phyloP scores from a whole-genome alignment of 2,329 filamentous ascomycete genomes.

The Scedosporium apiospermum region DNA sequence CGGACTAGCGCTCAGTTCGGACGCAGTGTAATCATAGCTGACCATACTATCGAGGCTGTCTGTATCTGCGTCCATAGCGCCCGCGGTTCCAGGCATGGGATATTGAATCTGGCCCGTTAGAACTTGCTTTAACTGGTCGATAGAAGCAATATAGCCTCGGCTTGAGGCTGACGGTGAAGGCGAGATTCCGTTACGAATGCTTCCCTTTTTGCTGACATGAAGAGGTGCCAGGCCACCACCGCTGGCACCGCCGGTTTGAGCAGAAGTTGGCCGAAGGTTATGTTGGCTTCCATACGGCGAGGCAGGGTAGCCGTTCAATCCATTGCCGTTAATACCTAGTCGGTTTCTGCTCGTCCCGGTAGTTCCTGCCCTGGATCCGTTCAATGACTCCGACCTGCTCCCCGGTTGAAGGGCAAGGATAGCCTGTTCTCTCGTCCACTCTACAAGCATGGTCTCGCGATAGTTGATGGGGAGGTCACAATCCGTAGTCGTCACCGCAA shows the following conservation, averaged over 20 bases:
- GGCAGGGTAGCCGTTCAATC: slow-evolving; percentile 24
- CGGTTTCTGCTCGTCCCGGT: slow-evolving; percentile 42
- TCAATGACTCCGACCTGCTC: slow-evolving; percentile 64
- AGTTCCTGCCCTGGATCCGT: slow-evolving; percentile 61
- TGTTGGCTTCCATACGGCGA: slow-evolving; percentile 37
- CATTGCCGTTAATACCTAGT: slow-evolving; percentile 47
- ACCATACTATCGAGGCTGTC: slow-evolving; percentile 59
- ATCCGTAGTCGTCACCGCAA: slow-evolving; percentile 23
- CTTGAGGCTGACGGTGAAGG: slow-evolving; percentile 32
- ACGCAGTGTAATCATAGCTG: slow-evolving; percentile 59
- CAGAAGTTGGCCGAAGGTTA: slow-evolving; percentile 39
- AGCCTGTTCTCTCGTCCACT: slow-evolving; percentile 72
- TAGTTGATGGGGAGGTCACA: slow-evolving; percentile 56
- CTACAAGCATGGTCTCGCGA: slow-evolving; percentile 64
- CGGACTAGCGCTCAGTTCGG: slow-evolving; percentile 53
- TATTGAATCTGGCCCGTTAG: slow-evolving; percentile 39
- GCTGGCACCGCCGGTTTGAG: slow-evolving; percentile 25
- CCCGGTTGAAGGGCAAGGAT: slow-evolving; percentile 58
- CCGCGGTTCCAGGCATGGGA: slow-evolving; percentile 27
- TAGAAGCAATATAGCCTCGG: slow-evolving; percentile 45
- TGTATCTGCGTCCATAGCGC: slow-evolving; percentile 23
- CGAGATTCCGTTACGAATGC: slow-evolving; percentile 41
- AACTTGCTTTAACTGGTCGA: slow-evolving; percentile 55
- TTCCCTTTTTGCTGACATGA: slow-evolving; percentile 42
- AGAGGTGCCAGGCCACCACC: slow-evolving; percentile 20